phyloP scores from a whole-genome alignment of 768 basidiomycete species.

The Rhizopogon sp. region DNA sequence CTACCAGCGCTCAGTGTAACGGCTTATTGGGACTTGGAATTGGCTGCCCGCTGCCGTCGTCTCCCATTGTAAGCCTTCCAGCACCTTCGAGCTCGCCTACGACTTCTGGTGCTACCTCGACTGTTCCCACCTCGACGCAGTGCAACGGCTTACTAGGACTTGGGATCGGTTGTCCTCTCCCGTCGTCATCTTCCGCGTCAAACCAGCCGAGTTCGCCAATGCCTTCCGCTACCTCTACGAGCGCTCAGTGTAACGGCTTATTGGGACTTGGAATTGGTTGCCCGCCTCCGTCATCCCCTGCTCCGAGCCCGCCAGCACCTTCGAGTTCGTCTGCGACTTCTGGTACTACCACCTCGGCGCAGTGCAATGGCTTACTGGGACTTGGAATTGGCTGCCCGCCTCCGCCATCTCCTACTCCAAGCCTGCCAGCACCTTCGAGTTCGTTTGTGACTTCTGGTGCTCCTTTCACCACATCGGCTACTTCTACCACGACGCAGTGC shows the following conservation, averaged over 20 bases:
- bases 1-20: constrained; percentile 1
- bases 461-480: not conserved
- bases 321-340: constrained; percentile 3
- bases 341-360: not conserved
- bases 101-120: not conserved
- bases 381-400: constrained; percentile 7
- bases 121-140: not conserved
- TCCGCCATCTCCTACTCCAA: constrained; percentile 6
- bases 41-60: constrained; percentile 3
- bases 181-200: constrained; percentile 1
- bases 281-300: constrained; percentile 1
- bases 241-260: constrained; percentile 6
- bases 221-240: not conserved
- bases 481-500: constrained; percentile 8
- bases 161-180: constrained; percentile 11
- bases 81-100: not conserved
- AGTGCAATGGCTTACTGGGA: constrained; percentile 10
- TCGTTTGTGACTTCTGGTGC: not conserved
- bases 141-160: constrained; percentile 17
- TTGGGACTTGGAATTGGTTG: constrained; percentile 12
- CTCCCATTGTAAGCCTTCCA: constrained; percentile 4
- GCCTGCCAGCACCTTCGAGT: not conserved
- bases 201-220: not conserved
- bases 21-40: constrained; percentile 10
- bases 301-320: constrained; percentile 3